Evolutionary conservation across 805 yeast species (phyloP).

Genomic region (Danielia oregonensis): DNA sequence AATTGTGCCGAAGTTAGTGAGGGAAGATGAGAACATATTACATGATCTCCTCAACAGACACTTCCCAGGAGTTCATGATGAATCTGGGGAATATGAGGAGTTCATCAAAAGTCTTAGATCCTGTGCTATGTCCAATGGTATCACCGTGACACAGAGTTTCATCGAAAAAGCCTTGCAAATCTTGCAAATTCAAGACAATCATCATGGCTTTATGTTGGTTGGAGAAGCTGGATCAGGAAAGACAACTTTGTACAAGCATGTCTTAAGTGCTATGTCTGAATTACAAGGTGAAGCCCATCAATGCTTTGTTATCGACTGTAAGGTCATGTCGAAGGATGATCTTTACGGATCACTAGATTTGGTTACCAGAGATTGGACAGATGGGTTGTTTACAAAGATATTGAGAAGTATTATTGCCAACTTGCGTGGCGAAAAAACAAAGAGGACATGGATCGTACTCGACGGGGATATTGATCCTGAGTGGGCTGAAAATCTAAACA

Average conservation of each 20-base stretch:
- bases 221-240: constrained; percentile 81
- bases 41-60: constrained; percentile 5
- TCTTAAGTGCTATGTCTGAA: constrained; percentile 41
- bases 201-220: constrained; percentile 78
- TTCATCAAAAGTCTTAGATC: constrained; percentile 23
- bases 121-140: constrained; percentile 29
- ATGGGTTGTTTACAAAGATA: constrained; percentile 73
- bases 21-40: constrained; percentile 45
- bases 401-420: constrained; percentile 56
- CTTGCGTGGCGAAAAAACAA: constrained; percentile 53
- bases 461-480: constrained; percentile 94
- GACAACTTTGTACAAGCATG: constrained; percentile 47
- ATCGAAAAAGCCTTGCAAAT: constrained; percentile 57
- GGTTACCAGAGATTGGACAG: constrained; percentile 87
- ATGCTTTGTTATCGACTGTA: constrained; percentile 62
- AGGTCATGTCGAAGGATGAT: constrained; percentile 61
- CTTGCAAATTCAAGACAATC: constrained; percentile 53
- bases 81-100: constrained; percentile 18
- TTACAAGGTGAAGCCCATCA: constrained; percentile 35
- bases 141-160: constrained; percentile 40
- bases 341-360: constrained; percentile 70
- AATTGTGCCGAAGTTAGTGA: constrained; percentile 63
- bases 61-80: constrained; percentile 15
- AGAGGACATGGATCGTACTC: constrained; percentile 71
- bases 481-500: constrained; percentile 89